phyloP scores from a whole-genome alignment of 495 filamentous ascomycete genomes.

The Penicillium taxi region DNA sequence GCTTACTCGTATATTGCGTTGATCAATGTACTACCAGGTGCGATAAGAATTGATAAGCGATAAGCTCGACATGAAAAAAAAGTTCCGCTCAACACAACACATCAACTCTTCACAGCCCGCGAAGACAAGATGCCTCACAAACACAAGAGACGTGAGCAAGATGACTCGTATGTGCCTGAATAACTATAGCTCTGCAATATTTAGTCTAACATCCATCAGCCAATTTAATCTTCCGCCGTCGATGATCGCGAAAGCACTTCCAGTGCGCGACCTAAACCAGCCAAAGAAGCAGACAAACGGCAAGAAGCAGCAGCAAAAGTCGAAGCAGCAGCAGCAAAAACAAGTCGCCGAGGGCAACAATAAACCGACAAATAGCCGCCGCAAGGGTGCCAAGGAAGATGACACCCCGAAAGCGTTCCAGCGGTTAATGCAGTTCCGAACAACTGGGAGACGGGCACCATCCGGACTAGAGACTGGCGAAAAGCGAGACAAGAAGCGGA shows the following conservation, averaged over 20 bases:
- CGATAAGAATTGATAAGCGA: conserved; percentile 16
- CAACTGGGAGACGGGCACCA: conserved; percentile 44
- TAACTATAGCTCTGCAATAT: background rate
- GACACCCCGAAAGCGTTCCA: conserved; percentile 84
- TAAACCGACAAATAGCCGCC: conserved; percentile 23
- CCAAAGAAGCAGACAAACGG: conserved; percentile 15
- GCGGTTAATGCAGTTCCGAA: conserved; percentile 65
- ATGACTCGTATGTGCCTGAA: conserved; percentile 23
- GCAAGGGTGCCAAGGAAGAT: conserved; percentile 45
- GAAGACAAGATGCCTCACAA: conserved; percentile 69
- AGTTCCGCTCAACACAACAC: conserved; percentile 11
- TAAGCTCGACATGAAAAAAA: conserved; percentile 17
- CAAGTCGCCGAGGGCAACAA: conserved; percentile 4
- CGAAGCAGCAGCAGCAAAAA: conserved; percentile 8
- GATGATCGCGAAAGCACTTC: conserved; percentile 59
- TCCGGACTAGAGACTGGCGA: conserved; percentile 64
- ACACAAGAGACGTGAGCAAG: conserved; percentile 58
- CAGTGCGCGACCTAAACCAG: conserved; percentile 41
- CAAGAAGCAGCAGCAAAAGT: conserved; percentile 14
- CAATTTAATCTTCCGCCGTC: conserved; percentile 72
- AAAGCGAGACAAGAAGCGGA: conserved; percentile 43
- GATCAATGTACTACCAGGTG: background rate
- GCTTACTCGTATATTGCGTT: no score
- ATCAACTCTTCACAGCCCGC: conserved; percentile 8
- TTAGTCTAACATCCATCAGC: conserved; percentile 11